Evolutionary conservation across 345 rosid species (phyloP).

Genomic region (Populus simonii): DNA sequence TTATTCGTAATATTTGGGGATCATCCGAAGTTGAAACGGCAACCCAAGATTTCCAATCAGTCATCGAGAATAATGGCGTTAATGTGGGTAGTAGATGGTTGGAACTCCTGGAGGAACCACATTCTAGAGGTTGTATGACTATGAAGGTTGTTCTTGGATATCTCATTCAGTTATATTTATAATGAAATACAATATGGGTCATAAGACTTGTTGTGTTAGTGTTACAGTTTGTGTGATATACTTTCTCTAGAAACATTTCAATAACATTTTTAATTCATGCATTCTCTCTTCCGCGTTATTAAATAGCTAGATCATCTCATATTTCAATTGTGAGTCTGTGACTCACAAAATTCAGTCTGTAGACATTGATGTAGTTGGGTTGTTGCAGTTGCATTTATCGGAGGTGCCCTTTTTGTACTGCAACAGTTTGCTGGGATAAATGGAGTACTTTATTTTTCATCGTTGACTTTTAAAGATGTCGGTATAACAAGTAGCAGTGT

Average conservation of each 20-base stretch:
- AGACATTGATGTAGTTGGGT: conserved; percentile 2
- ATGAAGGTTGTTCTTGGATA: conserved; percentile 37
- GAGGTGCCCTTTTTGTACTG: conserved; percentile 63
- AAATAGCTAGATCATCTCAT: neutral
- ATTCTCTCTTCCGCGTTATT: neutral
- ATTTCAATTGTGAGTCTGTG: neutral
- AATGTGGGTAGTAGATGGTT: conserved; percentile 55
- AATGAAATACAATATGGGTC: neutral
- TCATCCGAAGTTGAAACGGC: conserved; percentile 52
- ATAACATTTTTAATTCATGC: neutral
- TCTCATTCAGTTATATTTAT: neutral
- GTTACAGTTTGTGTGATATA: neutral
- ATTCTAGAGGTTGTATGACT: conserved; percentile 62
- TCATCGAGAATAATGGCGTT: conserved; percentile 49
- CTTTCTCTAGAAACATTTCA: neutral
- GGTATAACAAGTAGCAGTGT: conserved; percentile 58
- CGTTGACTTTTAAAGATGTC: conserved; percentile 66
- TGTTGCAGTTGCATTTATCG: conserved; percentile 64
- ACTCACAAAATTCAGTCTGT: neutral
- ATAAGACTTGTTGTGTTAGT: neutral
- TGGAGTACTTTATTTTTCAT: conserved; percentile 80
- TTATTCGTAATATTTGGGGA: conserved; percentile 65
- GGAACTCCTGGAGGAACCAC: conserved; percentile 71
- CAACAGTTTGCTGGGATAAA: conserved; percentile 89
- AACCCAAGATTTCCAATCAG: conserved; percentile 56